Base-by-base conservation (phyloP, 2,329 filamentous ascomycete species). In the Nemania sp. region DNA sequence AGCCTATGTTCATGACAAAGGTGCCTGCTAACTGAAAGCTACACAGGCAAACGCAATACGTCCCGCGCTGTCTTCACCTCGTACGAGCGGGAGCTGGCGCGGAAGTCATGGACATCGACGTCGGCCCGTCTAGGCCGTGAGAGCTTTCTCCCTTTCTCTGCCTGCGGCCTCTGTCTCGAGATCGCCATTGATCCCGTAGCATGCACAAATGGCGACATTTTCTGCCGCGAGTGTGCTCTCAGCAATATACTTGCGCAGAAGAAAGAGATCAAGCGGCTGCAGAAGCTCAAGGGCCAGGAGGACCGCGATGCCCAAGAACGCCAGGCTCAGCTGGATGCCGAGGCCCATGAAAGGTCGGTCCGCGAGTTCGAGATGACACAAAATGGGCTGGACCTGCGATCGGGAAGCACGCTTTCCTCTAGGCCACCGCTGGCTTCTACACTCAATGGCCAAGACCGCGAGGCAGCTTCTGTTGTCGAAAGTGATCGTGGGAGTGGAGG, bases 171-270 rank as follows among this genome's bases (percentile, higher is more conserved):
- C 23, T 99, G 93, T 68, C 86, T 97, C 14, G 83, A 91, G 55
- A 82, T 87, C 6, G 89, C 92, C 17, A 83, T 87, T 24, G 84
- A 91, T 41, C 92, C 94, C 0, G 91, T 97, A 30, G 86, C 90
- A 19, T 97, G 93, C 72, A 77, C 82, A 2, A 82, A 86, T 60
- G 93, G 93, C 57, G 92, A 97, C 71, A 79, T 99, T 12, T 97
- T 97, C 76, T 99, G 93, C 72, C 86, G 91, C 63, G 94, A 97
- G 75, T 99, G 93, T 75, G 92, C 91, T 7, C 83, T 97, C 48
- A 86, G 79, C 62, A 96, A 97, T 66, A 85, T 99, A n/a, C 79
- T 97, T 1, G 82, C 91, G 1, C 93, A 99, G 72, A 87, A 90
- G 63, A 89, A 92, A 74, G 94, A 97, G 68, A 92, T 96, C 60